Evolutionary conservation across 2,329 filamentous ascomycete genomes (phyloP).

Genomic region (Fusarium sp.): DNA sequence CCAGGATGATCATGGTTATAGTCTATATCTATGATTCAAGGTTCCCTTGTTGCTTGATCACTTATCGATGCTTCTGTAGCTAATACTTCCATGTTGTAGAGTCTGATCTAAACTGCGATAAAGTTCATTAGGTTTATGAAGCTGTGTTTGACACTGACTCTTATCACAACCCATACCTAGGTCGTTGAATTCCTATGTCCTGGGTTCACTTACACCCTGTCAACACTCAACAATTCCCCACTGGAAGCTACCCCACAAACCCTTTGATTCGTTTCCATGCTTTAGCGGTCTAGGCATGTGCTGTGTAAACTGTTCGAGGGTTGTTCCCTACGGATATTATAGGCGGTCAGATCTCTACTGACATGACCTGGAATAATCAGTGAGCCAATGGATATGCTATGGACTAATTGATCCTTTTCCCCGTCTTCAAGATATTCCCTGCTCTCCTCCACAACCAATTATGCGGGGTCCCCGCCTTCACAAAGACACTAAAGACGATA

Average conservation of each 20-base stretch:
- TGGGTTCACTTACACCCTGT: slow-evolving; percentile 6
- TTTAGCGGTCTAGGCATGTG: background rate
- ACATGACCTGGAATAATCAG: background rate
- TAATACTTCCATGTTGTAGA: background rate
- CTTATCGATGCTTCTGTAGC: background rate
- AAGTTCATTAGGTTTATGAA: background rate
- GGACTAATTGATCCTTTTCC: background rate
- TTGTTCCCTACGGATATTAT: background rate
- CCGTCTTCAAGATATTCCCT: background rate
- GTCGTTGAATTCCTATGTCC: background rate
- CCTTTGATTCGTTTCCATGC: background rate
- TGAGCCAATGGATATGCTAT: background rate
- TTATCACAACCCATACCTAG: background rate
- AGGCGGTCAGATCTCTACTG: background rate
- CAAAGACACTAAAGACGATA: slow-evolving; percentile 6
- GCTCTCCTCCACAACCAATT: slow-evolving; percentile 9
- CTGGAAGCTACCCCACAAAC: slow-evolving; percentile 33
- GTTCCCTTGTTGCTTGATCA: background rate
- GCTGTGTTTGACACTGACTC: background rate
- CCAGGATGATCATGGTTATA: background rate
- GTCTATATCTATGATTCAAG: background rate
- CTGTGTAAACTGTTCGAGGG: background rate
- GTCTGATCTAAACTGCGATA: background rate
- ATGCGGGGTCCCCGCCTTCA: slow-evolving; percentile 39
- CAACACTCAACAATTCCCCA: slow-evolving; percentile 17